These are phyloP conservation scores for Candolleomyces eurysporus DNA, from an alignment of 768 basidiomycete genomes.

Conservation along the genomic window DNA sequence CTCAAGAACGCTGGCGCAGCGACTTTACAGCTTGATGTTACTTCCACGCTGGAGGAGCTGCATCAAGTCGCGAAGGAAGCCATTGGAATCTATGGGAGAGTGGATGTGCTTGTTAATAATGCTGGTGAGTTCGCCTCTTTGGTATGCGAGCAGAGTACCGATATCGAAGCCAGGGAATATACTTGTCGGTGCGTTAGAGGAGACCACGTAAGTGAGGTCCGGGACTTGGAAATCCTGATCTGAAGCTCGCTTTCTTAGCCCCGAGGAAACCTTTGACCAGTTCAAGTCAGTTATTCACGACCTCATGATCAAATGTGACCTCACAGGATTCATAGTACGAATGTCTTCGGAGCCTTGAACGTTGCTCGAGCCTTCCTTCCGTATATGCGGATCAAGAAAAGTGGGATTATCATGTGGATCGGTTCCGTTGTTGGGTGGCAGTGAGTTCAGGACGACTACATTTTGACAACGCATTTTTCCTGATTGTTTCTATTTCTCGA, in stretches of 20 bases:
- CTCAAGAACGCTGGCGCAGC: slow-evolving; percentile 38
- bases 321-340: slow-evolving; percentile 28
- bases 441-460: slow-evolving; percentile 14
- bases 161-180: slow-evolving; percentile 27
- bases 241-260: slow-evolving; percentile 16
- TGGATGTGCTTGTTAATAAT: slow-evolving; percentile 49
- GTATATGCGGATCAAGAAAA: slow-evolving; percentile 40
- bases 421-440: slow-evolving; percentile 43
- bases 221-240: not conserved
- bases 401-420: slow-evolving; percentile 42
- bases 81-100: slow-evolving; percentile 33
- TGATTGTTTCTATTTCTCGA: not conserved
- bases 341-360: slow-evolving; percentile 44
- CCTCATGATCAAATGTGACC: not conserved
- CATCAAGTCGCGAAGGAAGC: slow-evolving; percentile 34
- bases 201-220: slow-evolving; percentile 24
- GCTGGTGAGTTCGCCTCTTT: slow-evolving; percentile 27
- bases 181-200: slow-evolving; percentile 31
- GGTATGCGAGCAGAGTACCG: too few species aligned
- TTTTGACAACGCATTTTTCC: not conserved
- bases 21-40: slow-evolving; percentile 36
- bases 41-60: slow-evolving; percentile 30
- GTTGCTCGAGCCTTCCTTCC: slow-evolving; percentile 46
- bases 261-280: slow-evolving; percentile 39
- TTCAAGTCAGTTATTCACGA: slow-evolving; percentile 28